Base-by-base conservation (phyloP, 1,284 basidiomycete genomes). In the Pterulicium gracile region DNA sequence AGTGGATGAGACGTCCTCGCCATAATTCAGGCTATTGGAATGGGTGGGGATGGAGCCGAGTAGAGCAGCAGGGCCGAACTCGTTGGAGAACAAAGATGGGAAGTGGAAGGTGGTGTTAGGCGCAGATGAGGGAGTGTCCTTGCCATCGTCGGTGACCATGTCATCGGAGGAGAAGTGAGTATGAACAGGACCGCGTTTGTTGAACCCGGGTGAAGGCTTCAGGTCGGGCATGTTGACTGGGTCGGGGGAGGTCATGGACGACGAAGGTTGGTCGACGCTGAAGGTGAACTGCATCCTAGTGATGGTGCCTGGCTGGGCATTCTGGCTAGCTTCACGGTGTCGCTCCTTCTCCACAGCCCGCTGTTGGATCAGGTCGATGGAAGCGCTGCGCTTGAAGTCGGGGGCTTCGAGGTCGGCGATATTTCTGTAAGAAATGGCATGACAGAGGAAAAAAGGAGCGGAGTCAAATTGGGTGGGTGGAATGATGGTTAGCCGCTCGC, bases 251-350 rank as follows among this genome's bases (percentile, higher is more conserved):
- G n/a, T n/a, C 19, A 69, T 65, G 36, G 67, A 58, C 13, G 73
- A 67, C 18, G 66, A 57, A 35, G 80, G 79, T 50, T 80, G 77
- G 61, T 88, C 85, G 54, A 88, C 70, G 55, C 79, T 79, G 60
- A 89, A 88, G 1, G 85, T 88, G 64, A 88, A 88, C 54, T 88
- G 84, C 82, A 88, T 88, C 42, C 84, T 77, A 54, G 84, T 82
- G 62, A 88, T 82, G 42, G 73, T 80, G 20, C 81, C 82, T 5
- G 78, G 77, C 50, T 68, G 65, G 24, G 73, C 69, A 52, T 78
- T 73, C 55, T 72, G 70, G 54, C 68, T 73, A n/a, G 80, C 79
- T 60, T 82, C 79, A 47, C 85, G 81, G 56, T 72, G 77, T 60
- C 81, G 81, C 61, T 88, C 85, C 61, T 81, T 80, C 61, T 88